These are phyloP conservation scores for Periconia sp. DNA, from an alignment of 2,329 filamentous ascomycete species.

Conservation along the genomic window DNA sequence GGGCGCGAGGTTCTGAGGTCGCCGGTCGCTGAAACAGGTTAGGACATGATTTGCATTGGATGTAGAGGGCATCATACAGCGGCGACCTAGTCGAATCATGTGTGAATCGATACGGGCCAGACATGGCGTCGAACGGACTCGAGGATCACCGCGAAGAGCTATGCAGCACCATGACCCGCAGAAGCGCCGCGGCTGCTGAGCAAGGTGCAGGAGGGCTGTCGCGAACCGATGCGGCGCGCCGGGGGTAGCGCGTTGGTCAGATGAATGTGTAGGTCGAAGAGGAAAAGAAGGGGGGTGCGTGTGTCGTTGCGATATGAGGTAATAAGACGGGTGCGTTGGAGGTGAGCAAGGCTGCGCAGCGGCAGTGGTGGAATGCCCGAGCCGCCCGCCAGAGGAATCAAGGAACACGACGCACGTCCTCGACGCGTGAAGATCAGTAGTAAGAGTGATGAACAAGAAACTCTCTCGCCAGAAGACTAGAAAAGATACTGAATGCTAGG, in stretches of 20 bases:
- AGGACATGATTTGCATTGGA: too few species aligned
- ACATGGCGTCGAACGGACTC: slow-evolving; percentile 33
- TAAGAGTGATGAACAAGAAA: too few species aligned
- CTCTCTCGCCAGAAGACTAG: too few species aligned
- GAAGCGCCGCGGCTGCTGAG: not conserved
- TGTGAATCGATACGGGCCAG: slow-evolving; percentile 49
- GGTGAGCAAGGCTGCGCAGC: not conserved
- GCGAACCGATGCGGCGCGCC: not conserved
- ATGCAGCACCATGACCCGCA: slow-evolving; percentile 11
- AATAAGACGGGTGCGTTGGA: not conserved
- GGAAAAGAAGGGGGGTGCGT: not conserved
- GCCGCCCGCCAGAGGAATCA: not conserved
- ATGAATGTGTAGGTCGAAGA: not conserved
- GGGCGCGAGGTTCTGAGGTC: slow-evolving; percentile 29
- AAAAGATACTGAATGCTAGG: too few species aligned
- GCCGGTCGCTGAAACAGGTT: slow-evolving; percentile 31
- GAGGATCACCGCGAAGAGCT: slow-evolving; percentile 8
- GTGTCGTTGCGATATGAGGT: too few species aligned
- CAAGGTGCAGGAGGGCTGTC: slow-evolving; percentile 1
- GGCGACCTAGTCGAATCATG: slow-evolving; percentile 44
- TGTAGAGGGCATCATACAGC: slow-evolving; percentile 47
- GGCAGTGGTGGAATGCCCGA: not conserved
- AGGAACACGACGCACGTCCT: not conserved
- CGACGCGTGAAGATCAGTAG: not conserved
- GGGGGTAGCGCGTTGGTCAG: too few species aligned